Evolutionary conservation across 78 protist genomes (phyloP), one percentile per base, ranked within the genome.

Genomic region (Capsaspora owczarzaki): DNA sequence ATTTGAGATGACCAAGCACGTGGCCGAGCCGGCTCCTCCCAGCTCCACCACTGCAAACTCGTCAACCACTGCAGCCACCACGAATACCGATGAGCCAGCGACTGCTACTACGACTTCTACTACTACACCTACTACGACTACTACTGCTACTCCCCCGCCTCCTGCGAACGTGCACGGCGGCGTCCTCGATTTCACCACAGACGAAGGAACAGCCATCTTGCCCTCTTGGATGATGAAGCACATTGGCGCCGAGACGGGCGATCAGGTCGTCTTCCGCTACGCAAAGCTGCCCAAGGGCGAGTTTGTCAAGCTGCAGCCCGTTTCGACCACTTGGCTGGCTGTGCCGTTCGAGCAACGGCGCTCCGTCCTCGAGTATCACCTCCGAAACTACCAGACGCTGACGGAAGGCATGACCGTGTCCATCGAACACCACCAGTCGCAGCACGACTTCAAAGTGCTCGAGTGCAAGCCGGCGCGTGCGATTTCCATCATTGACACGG

Each of bases 161-260:
- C 8, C 66, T 3, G 33, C 66, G 33, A 12, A 16, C 12, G 66
- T 56, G 66, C 88, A 85, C 79, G 75, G 86, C 61, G 92, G 92
- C 76, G 89, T 89, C 35, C 74, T 85, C 25, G 92, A 89, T n/a
- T 89, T 89, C 60, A 85, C 41, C n/a, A 89, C 92, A 29, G 86
- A 89, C 19, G 92, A 89, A 23, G 92, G 92, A 42, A 38, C 63
- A 29, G 83, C 82, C 41, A 76, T 82, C 38, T n/a, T 89, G 53
- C 92, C 92, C 10, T 25, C 41, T 29, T 85, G 92, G 87, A 38
- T 86, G 88, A 83, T 86, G 86, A 53, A 79, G 31, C 74, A 80
- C 40, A 76, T 87, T 27, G 46, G 16, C 27, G 51, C 87, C 12
- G 69, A 82, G 37, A 82, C 61, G 27, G 78, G 85, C 37, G 87